Evolutionary conservation across 768 basidiomycete species (phyloP).

Genomic region (Tulasnella sp.): DNA sequence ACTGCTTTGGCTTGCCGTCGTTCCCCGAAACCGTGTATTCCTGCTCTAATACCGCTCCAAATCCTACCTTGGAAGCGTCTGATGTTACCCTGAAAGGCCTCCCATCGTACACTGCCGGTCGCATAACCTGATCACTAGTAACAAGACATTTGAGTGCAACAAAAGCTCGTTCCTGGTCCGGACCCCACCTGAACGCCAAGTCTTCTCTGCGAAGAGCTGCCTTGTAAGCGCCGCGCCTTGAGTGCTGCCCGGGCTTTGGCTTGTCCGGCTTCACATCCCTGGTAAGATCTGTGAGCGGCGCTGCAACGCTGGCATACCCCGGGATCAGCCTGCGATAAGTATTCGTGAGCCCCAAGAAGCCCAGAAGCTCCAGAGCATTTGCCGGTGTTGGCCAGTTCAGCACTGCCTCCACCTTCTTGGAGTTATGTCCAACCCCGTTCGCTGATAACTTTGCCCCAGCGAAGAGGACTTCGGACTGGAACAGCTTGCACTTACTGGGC

Average conservation of each 20-base stretch:
- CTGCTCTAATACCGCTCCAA: slow-evolving; percentile 45
- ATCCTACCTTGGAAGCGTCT: slow-evolving; percentile 45
- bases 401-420: slow-evolving; percentile 47
- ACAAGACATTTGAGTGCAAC: slow-evolving; percentile 44
- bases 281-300: slow-evolving; percentile 45
- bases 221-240: slow-evolving; percentile 39
- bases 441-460: slow-evolving; percentile 46
- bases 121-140: slow-evolving; percentile 45
- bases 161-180: slow-evolving; percentile 39
- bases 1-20: slow-evolving; percentile 37
- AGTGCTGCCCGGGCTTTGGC: not conserved
- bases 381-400: slow-evolving; percentile 44
- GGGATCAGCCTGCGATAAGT: slow-evolving; percentile 46
- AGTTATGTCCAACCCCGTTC: slow-evolving; percentile 46
- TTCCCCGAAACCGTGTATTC: slow-evolving; percentile 35
- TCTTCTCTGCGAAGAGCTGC: slow-evolving; percentile 38
- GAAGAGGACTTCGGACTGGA: slow-evolving; percentile 47
- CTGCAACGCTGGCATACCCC: slow-evolving; percentile 44
- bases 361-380: slow-evolving; percentile 42
- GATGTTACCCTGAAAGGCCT: slow-evolving; percentile 46
- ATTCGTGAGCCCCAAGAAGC: slow-evolving; percentile 47
- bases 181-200: slow-evolving; percentile 40
- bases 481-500: slow-evolving; percentile 46
- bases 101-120: slow-evolving; percentile 44
- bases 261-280: slow-evolving; percentile 35